These are phyloP conservation scores for Pharus latifolius DNA, from an alignment of 176 grass and related monocot genomes.

Conservation along the genomic window DNA sequence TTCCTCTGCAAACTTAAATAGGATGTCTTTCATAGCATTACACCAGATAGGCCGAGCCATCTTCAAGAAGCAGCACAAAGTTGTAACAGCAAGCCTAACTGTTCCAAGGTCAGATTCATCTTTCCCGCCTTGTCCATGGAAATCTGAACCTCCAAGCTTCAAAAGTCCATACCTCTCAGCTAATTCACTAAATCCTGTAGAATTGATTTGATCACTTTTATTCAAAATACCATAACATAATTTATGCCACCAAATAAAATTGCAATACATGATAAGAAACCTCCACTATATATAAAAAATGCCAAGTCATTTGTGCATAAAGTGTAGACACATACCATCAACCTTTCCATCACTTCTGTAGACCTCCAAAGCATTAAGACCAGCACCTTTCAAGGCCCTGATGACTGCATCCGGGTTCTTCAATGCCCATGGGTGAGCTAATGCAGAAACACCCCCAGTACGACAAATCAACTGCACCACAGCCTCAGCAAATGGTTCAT, in stretches of 20 bases:
- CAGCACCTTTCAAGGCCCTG: conserved; percentile 56
- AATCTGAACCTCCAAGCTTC: conserved; percentile 96
- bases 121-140: conserved; percentile 75
- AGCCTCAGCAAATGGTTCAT: conserved; percentile 64
- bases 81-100: conserved; percentile 56
- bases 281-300: neutral
- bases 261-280: neutral
- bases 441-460: conserved; percentile 78
- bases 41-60: conserved; percentile 67
- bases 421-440: conserved; percentile 90
- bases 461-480: conserved; percentile 74
- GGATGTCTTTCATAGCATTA: conserved; percentile 64
- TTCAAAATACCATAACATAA: neutral
- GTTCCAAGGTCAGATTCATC: conserved; percentile 75
- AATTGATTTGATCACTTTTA: neutral
- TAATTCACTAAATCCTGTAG: conserved; percentile 63
- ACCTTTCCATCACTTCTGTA: conserved; percentile 92
- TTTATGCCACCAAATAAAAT: conserved; percentile 2
- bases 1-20: conserved; percentile 54
- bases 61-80: conserved; percentile 67
- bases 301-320: neutral
- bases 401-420: conserved; percentile 65
- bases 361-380: conserved; percentile 90
- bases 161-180: conserved; percentile 70
- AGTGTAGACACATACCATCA: conserved; percentile 38